Conservation (phyloP, 2,329 filamentous ascomycete genomes). For the Apiospora koreana region DNA sequence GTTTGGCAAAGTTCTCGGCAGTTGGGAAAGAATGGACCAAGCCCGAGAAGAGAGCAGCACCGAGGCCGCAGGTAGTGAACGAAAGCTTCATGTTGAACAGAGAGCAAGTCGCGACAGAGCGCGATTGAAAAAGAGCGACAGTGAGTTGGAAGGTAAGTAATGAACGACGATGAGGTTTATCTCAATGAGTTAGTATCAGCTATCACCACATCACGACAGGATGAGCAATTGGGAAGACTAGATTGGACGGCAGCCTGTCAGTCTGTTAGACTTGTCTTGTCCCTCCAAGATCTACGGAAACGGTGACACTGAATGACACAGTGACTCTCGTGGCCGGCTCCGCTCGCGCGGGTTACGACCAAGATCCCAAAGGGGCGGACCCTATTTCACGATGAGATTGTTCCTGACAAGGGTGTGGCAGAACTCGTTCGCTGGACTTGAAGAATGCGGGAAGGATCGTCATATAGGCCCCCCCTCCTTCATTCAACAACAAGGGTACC, state of each 20-base stretch:
- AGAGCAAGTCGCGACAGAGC: background rate
- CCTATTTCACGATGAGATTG: slow-evolving; percentile 2
- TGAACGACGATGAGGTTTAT: background rate
- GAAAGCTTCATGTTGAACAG: slow-evolving; percentile 5
- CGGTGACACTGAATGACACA: background rate
- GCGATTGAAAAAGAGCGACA: slow-evolving; percentile 11
- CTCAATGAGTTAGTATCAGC: background rate
- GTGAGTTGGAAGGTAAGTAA: background rate
- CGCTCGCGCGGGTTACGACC: background rate
- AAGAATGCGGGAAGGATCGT: background rate
- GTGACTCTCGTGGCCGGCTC: background rate
- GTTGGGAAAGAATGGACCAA: slow-evolving; percentile 21
- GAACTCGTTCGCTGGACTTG: background rate
- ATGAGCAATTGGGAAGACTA: background rate
- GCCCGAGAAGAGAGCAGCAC: slow-evolving; percentile 10
- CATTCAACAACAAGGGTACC: background rate
- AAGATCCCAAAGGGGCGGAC: slow-evolving; percentile 4
- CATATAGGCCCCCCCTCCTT: background rate
- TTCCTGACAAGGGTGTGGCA: slow-evolving; percentile 1
- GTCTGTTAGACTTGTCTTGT: background rate
- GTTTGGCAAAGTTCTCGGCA: slow-evolving; percentile 21
- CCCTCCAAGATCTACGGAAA: background rate
- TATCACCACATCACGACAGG: background rate
- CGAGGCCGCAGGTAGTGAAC: slow-evolving; percentile 5
- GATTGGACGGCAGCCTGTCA: background rate